Evolutionary conservation across 345 rosid genomes (phyloP), one percentile per base, ranked within the genome.

Genomic region (Corchorus capsularis): DNA sequence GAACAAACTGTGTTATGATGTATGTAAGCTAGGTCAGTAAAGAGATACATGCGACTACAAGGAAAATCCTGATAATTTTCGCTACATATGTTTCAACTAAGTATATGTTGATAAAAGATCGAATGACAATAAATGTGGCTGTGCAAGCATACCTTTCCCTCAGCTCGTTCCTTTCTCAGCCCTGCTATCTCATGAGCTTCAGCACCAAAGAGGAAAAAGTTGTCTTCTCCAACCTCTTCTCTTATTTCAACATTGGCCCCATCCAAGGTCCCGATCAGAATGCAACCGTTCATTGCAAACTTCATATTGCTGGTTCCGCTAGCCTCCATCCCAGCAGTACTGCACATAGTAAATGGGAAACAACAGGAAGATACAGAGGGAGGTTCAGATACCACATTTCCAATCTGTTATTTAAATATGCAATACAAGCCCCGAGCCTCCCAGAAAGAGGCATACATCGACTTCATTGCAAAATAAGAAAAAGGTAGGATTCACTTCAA

Each of bases 281-380:
- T 69, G 76, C 97, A 91, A 50, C 95, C 94, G 73, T 93, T 93
- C 97, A 93, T 92, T 8, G 95, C 80, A 78, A 93, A 93, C 86
- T 93, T 93, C 97, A 93, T 93, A 83, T 93, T 93, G 85, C 97
- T 91, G 68, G 97, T 93, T 83, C 97, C 97, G 81, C 97, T 93
- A 34, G 97, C 97, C 80, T 93, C 97, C 97, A 93, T 93, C n/a
- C 97, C 97, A 72, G 95, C 94, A 22, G 95, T 93, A 80, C 97
- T 91, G 78, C 79, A 73, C 32, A 46, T 15, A 63, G 34, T 1
- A 37, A 61, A 34, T 37, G 6, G 13, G 16, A 37, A 69, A 43
- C 46, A 74, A 15, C 71, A 70, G 20, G 37, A 37, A n/a, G 64
- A 52, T 68, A 63, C n/a, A 20, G 59, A 27, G 50, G 46, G 67